Evolutionary conservation across 176 grass and related monocot species (phyloP), one percentile per base, ranked within the genome.

Genomic region (Cenchrus americanus): DNA sequence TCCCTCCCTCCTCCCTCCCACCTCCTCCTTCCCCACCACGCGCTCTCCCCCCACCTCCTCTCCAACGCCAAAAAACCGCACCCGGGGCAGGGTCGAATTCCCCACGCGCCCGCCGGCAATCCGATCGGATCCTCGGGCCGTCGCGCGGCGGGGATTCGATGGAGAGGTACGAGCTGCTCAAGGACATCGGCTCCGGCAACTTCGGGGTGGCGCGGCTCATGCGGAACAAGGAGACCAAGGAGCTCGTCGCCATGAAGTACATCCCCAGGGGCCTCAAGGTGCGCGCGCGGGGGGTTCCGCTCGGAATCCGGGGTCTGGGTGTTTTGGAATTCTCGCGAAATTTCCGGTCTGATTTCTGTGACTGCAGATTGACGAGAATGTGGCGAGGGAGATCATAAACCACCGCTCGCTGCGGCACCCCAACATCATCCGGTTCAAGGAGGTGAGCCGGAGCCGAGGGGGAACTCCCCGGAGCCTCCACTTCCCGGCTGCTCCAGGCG

Each of bases 161-260:
- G 94, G 94, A 97, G 60, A 93, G 84, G 83, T 97, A 97, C 89
- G 94, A 97, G 87, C 77, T 93, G 14, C 71, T 97, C 62, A 97
- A 89, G 73, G 94, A 97, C 78, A 91, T 97, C 75, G 94, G 94
- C 32, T 75, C 91, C 10, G 94, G 94, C 47, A 97, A 97, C 83
- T 97, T 91, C 65, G 94, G 91, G 13, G 94, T 97, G 21, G 91
- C 94, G 32, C 87, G 89, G 22, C 81, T 97, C 85, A 97, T 97
- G 94, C 82, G 89, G 24, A 84, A 97, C 84, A 97, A 71, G 73
- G 94, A 97, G 60, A 97, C 91, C 61, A 97, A 90, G 83, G 94
- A 97, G 91, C 91, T 97, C 40, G 94, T 97, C 70, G 94, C 91
- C 82, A 93, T 93, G 89, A 97, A 97, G 75, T 93, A 93, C 87